Evolutionary conservation across 148 eudicot genomes (phyloP).

Genomic region (Silene conica): DNA sequence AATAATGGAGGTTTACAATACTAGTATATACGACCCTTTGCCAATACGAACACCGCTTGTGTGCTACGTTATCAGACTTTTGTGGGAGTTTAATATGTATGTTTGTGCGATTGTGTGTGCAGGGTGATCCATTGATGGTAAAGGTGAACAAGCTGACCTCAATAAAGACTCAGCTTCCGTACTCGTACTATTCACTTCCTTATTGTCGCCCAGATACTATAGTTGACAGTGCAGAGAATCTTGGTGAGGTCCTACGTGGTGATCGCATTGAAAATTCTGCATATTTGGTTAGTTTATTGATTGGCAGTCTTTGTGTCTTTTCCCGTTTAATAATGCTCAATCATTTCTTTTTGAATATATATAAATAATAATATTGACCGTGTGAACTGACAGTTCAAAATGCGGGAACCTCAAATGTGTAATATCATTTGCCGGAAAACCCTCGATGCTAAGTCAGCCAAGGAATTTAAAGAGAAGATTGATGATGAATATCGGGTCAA

Average conservation of each 20-base stretch:
- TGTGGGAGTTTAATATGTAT: constrained; percentile 6
- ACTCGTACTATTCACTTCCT: constrained; percentile 56
- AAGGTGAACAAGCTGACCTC: constrained; percentile 64
- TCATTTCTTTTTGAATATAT: background rate
- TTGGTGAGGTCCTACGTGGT: constrained; percentile 68
- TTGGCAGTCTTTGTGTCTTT: background rate
- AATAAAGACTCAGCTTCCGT: constrained; percentile 62
- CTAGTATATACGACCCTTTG: background rate
- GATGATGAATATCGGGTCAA: constrained; percentile 58
- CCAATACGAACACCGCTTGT: background rate
- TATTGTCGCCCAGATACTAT: constrained; percentile 44
- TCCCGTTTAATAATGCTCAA: background rate
- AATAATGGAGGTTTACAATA: background rate
- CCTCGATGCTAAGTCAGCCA: constrained; percentile 50
- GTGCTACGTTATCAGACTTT: background rate
- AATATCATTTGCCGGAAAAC: constrained; percentile 41
- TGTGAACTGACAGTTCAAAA: constrained; percentile 38
- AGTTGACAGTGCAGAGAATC: constrained; percentile 64
- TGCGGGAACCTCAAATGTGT: constrained; percentile 59
- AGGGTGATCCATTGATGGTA: constrained; percentile 53
- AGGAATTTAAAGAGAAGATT: constrained; percentile 56
- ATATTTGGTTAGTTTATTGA: constrained; percentile 40
- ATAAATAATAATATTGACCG: background rate
- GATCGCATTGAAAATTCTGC: constrained; percentile 65
- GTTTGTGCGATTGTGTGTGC: constrained; percentile 17